Evolutionary conservation across 768 basidiomycete genomes (phyloP), one percentile per base, ranked within the genome.

Genomic region (Kwoniella sp.): DNA sequence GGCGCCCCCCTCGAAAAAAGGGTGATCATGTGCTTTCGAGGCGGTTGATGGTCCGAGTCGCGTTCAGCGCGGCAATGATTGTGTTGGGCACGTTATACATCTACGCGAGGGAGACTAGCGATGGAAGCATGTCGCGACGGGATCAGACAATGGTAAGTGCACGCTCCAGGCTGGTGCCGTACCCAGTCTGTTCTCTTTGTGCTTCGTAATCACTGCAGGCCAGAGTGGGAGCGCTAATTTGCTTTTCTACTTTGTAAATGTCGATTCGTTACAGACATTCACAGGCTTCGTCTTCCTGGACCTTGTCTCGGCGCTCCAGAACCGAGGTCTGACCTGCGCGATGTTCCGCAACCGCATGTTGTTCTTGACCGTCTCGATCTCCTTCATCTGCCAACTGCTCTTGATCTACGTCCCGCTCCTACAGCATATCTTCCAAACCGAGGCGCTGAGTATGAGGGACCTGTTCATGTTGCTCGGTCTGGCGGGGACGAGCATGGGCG

Each of bases 241-340:
- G 47, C 38, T 48, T 23, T 20, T 23, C 41, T 13, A 30, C 34
- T 38, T 17, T 58, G 55, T 13, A 4, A 1, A 2, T 59, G 8
- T 50, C 4, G 17, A 1, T 25, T 26, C 28, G 2, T 37, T 30
- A n/a, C 80, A 96, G 95, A 96, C 95, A 26, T 98, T 98, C 81
- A 90, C 93, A 20, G 90, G 88, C 77, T 98, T 98, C 82, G 95
- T 98, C 63, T 91, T 97, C 84, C 89, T 98, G 67, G 95, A 98
- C 81, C 87, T 98, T 50, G 90, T 93, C 11, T 97, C 93, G 41
- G 95, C 95, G 0, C 81, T 96, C 31, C 94, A 98, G 79, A 95
- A 91, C 80, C 91, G 95, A 59, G 93, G 93, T 12, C 86, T 98
- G 17, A 88, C 89, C 48, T 95, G 93, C 72, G 88, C 87, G 5